A percentile compares a stretch with the other conserved stretches of the same genome.
Evolutionary conservation across 2,329 filamentous ascomycete species (phyloP).

Genomic region (Botryosphaeria dothidea): DNA sequence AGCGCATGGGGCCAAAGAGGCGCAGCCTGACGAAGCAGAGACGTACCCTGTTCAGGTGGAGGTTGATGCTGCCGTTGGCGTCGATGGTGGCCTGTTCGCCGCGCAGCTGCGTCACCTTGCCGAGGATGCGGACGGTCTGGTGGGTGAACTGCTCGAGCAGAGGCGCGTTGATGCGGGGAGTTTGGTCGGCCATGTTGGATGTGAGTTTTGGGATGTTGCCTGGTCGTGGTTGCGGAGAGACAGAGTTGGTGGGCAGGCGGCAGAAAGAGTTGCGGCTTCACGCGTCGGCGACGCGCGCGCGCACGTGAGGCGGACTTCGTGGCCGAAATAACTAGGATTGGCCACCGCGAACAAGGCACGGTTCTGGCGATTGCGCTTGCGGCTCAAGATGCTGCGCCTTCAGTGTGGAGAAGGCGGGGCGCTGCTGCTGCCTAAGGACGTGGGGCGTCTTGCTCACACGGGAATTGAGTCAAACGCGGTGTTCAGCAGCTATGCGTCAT

Average conservation of each 20-base stretch:
- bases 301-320: conserved; percentile 1
- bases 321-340: neutral
- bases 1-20: neutral
- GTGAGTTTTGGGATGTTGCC: neutral
- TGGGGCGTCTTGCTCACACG: neutral
- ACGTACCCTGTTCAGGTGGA: conserved; percentile 71
- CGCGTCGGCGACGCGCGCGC: conserved; percentile 3
- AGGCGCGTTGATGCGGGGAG: conserved; percentile 79
- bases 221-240: neutral
- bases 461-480: conserved; percentile 16
- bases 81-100: conserved; percentile 82
- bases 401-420: neutral
- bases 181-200: conserved; percentile 65
- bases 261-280: neutral
- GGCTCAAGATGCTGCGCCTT: neutral
- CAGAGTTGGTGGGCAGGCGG: neutral
- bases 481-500: conserved; percentile 4
- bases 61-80: conserved; percentile 72
- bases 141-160: conserved; percentile 74
- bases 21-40: neutral
- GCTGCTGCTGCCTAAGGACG: neutral
- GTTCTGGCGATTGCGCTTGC: neutral
- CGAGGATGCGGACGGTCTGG: conserved; percentile 78
- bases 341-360: neutral
- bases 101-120: conserved; percentile 78